Evolutionary conservation across 2,329 filamentous ascomycete species (phyloP).

Genomic region (Calonectria hongkongensis): DNA sequence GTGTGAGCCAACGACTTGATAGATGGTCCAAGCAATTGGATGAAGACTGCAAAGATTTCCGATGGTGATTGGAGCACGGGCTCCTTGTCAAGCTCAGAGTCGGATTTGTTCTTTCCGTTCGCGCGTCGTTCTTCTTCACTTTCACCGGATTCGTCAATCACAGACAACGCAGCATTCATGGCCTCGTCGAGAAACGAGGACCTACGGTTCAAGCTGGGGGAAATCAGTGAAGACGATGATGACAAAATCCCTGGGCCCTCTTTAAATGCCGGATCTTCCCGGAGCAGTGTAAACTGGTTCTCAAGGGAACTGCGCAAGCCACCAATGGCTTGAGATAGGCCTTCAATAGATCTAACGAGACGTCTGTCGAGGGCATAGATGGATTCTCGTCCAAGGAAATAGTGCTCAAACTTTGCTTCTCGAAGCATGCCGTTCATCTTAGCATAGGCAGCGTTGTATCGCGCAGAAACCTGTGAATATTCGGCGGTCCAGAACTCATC

Average conservation of each 20-base stretch:
- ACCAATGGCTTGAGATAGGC: slow-evolving; percentile 90
- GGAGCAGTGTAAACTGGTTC: slow-evolving; percentile 38
- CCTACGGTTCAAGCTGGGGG: slow-evolving; percentile 54
- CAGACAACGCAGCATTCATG: slow-evolving; percentile 70
- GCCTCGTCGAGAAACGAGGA: slow-evolving; percentile 61
- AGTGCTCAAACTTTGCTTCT: slow-evolving; percentile 94
- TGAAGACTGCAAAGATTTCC: slow-evolving; percentile 95
- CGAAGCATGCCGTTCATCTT: slow-evolving; percentile 85
- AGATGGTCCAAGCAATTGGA: slow-evolving; percentile 89
- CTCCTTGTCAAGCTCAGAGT: slow-evolving; percentile 54
- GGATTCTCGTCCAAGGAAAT: slow-evolving; percentile 84
- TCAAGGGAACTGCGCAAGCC: slow-evolving; percentile 83
- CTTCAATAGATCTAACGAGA: slow-evolving; percentile 89
- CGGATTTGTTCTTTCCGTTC: slow-evolving; percentile 53
- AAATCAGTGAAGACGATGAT: slow-evolving; percentile 45
- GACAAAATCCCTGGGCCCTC: slow-evolving; percentile 34
- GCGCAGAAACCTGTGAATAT: slow-evolving; percentile 77
- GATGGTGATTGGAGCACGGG: slow-evolving; percentile 76
- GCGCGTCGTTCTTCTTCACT: slow-evolving; percentile 67
- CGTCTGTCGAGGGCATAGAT: slow-evolving; percentile 87
- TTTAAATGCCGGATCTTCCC: slow-evolving; percentile 22
- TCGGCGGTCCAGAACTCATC: slow-evolving; percentile 81
- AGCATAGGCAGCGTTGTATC: slow-evolving; percentile 80
- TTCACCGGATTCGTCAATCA: slow-evolving; percentile 80
- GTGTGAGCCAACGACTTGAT: slow-evolving; percentile 98